phyloP scores from a whole-genome alignment of 1,284 basidiomycete genomes.

The Megacollybia platyphylla region DNA sequence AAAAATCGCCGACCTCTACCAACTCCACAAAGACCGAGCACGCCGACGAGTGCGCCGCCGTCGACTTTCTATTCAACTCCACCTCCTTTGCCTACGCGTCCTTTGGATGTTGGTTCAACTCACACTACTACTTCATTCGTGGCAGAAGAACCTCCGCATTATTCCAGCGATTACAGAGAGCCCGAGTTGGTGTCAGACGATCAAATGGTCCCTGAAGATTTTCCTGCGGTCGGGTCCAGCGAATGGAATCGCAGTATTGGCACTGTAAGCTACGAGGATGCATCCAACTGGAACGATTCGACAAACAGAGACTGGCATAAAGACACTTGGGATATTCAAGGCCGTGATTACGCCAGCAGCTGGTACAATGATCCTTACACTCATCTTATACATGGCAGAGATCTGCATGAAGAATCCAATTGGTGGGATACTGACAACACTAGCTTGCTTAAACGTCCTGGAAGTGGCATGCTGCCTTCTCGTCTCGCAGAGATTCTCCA shows the following conservation, averaged over 20 bases:
- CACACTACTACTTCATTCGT: conserved; percentile 21
- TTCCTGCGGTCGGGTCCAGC: conserved; percentile 19
- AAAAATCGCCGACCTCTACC: conserved; percentile 21
- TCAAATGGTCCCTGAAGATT: conserved; percentile 13
- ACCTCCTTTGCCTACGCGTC: conserved; percentile 21
- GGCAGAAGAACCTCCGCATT: conserved; percentile 15
- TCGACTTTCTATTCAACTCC: conserved; percentile 23
- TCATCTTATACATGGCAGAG: conserved; percentile 23
- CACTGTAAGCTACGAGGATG: neutral
- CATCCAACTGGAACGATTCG: neutral
- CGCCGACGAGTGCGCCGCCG: conserved; percentile 21
- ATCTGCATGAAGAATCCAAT: conserved; percentile 38
- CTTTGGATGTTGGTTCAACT: conserved; percentile 24
- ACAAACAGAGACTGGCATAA: neutral
- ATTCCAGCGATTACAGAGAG: neutral
- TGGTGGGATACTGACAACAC: conserved; percentile 54
- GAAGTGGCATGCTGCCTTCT: conserved; percentile 55
- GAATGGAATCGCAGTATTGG: conserved; percentile 7
- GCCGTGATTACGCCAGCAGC: neutral
- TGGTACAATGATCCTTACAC: conserved; percentile 6
- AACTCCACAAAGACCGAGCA: conserved; percentile 27
- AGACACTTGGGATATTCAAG: neutral
- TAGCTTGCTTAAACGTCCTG: conserved; percentile 35
- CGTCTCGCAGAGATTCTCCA: conserved; percentile 52
- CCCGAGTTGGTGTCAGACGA: conserved; percentile 13